These are phyloP conservation scores for Sugiyamaella lignohabitans DNA, from an alignment of 805 yeast genomes.

Conservation along the genomic window DNA sequence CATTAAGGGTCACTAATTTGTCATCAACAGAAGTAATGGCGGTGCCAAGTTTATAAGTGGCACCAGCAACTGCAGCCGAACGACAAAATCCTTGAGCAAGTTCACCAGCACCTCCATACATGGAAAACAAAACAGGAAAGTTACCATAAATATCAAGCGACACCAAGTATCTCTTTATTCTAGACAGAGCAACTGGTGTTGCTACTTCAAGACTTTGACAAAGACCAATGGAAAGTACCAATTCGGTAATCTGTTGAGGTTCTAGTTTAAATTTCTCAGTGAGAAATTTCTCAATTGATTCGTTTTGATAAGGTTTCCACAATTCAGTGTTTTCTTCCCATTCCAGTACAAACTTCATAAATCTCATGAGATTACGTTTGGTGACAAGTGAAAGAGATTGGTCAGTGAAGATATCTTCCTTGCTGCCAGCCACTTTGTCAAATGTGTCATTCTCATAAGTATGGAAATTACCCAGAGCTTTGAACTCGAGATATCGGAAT, in stretches of 20 bases:
- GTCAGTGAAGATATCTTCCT: constrained; percentile 90
- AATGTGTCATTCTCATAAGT: constrained; percentile 90
- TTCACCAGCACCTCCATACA: constrained; percentile 95
- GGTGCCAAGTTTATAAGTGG: constrained; percentile 81
- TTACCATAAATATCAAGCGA: constrained; percentile 90
- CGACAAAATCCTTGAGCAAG: constrained; percentile 94
- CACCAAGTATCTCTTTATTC: constrained; percentile 74
- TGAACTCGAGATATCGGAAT: constrained; percentile 86
- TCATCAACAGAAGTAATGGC: constrained; percentile 44
- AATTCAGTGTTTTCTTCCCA: constrained; percentile 47
- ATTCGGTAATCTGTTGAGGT: constrained; percentile 69
- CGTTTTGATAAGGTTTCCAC: constrained; percentile 50
- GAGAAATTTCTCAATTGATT: constrained; percentile 56
- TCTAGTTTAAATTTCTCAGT: constrained; percentile 61
- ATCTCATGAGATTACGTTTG: constrained; percentile 83
- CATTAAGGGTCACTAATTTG: constrained; percentile 54
- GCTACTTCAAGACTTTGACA: constrained; percentile 53
- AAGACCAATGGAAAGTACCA: constrained; percentile 80
- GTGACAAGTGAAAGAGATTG: constrained; percentile 67
- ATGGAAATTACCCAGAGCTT: constrained; percentile 80
- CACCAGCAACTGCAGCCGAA: constrained; percentile 96
- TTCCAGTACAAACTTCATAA: constrained; percentile 75
- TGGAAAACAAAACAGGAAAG: constrained; percentile 86
- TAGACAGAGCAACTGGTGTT: constrained; percentile 68
- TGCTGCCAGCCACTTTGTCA: constrained; percentile 77